phyloP scores from a whole-genome alignment of 2,329 filamentous ascomycete species.

The Aspergillus bombycis region DNA sequence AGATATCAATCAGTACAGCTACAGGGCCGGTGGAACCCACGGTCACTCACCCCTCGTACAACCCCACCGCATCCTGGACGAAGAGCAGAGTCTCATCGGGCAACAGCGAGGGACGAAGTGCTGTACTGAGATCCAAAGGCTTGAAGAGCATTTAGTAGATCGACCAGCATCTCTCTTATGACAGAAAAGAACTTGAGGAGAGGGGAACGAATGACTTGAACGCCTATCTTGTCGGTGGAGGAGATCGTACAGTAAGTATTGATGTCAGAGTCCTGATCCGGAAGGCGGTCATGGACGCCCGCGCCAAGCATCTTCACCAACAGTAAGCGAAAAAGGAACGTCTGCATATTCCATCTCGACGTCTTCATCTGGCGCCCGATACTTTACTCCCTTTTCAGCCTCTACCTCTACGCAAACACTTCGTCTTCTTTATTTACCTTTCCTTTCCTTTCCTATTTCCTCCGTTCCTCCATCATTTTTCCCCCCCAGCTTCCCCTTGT shows the following conservation, averaged over 20 bases:
- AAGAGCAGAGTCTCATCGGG: slow-evolving; percentile 94
- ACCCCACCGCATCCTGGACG: slow-evolving; percentile 94
- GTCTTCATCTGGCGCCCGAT: background rate
- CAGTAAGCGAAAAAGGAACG: slow-evolving; percentile 8
- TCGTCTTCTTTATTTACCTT: background rate
- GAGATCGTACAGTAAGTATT: slow-evolving; percentile 3
- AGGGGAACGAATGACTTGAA: slow-evolving; percentile 11
- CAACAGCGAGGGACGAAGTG: slow-evolving; percentile 86
- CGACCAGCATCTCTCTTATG: slow-evolving; percentile 25
- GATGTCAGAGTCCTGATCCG: slow-evolving; percentile 14
- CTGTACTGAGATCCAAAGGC: slow-evolving; percentile 92
- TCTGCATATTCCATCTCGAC: background rate
- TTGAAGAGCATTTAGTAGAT: slow-evolving; percentile 92
- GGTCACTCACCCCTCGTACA: slow-evolving; percentile 86
- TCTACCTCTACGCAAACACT: background rate
- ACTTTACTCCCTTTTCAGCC: background rate
- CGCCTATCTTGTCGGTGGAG: background rate
- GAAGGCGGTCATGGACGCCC: slow-evolving; percentile 7
- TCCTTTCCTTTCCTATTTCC: background rate
- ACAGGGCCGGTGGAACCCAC: slow-evolving; percentile 12
- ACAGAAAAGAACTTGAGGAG: slow-evolving; percentile 12
- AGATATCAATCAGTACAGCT: slow-evolving; percentile 18
- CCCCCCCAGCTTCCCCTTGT: background rate
- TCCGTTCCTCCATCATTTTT: background rate
- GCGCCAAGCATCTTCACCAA: slow-evolving; percentile 16